A percentile compares a stretch with the other conserved stretches of the same genome.
Evolutionary conservation across 768 basidiomycete species (phyloP).

Genomic region (Crepidotus variabilis): DNA sequence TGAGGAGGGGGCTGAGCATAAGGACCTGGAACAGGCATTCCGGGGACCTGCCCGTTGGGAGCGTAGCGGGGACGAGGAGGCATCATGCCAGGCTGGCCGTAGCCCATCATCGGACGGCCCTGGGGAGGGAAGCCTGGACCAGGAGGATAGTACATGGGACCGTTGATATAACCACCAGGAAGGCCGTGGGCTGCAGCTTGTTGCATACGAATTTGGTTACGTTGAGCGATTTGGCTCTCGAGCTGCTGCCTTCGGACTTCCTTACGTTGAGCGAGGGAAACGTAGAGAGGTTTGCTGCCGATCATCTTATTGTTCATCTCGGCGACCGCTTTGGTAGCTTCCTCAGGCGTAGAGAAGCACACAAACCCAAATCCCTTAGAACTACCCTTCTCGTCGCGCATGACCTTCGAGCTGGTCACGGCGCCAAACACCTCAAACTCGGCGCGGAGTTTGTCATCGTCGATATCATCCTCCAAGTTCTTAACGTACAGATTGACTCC

Average conservation of each 20-base stretch:
- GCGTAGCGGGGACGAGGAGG: slow-evolving; percentile 85
- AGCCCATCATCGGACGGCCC: slow-evolving; percentile 75
- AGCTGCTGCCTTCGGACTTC: slow-evolving; percentile 98
- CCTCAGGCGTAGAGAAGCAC: slow-evolving; percentile 97
- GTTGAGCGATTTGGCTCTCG: slow-evolving; percentile 97
- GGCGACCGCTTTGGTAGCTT: slow-evolving; percentile 97
- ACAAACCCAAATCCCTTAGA: slow-evolving; percentile 99
- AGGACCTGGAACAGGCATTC: slow-evolving; percentile 72
- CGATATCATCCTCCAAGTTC: slow-evolving; percentile 97
- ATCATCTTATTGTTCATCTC: slow-evolving; percentile 99
- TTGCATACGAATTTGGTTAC: slow-evolving; percentile 95
- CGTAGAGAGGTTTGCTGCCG: slow-evolving; percentile 96
- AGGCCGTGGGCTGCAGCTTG: slow-evolving; percentile 88
- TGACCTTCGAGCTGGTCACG: slow-evolving; percentile 98
- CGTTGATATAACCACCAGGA: slow-evolving; percentile 79
- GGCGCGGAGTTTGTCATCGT: slow-evolving; percentile 93
- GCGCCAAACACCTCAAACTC: slow-evolving; percentile 97
- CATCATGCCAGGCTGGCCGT: slow-evolving; percentile 82
- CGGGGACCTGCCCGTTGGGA: slow-evolving; percentile 68
- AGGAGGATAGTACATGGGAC: slow-evolving; percentile 85
- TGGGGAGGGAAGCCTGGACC: slow-evolving; percentile 81
- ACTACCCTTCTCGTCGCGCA: slow-evolving; percentile 92
- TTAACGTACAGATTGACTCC: slow-evolving; percentile 99
- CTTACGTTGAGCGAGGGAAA: slow-evolving; percentile 96
- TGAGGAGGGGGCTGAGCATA: slow-evolving; percentile 75